These are phyloP conservation scores for Cryptomeria japonica DNA, from an alignment of 75 land plant species.

Conservation along the genomic window DNA sequence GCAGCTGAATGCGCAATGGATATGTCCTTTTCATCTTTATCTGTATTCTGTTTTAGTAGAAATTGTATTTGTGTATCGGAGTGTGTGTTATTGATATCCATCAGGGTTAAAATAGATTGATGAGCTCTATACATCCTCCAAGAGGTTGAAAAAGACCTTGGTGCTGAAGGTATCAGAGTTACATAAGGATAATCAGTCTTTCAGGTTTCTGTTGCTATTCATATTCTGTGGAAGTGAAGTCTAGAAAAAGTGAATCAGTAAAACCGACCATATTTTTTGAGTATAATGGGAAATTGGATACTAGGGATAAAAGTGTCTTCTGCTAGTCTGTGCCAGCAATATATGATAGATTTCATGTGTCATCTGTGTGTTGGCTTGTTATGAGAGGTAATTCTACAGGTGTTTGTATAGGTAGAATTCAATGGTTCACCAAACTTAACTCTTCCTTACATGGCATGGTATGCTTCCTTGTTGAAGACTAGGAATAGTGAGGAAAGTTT, in stretches of 20 bases:
- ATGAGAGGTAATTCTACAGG: no score
- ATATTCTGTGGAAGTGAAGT: not conserved
- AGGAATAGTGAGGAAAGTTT: not conserved
- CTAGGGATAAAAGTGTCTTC: no score
- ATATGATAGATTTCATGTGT: no score
- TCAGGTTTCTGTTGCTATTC: not conserved
- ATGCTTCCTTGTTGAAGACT: not conserved
- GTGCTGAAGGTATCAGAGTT: not conserved
- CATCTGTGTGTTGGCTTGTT: no score
- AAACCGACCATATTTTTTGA: not conserved
- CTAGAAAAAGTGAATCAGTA: not conserved
- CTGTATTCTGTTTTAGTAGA: no score
- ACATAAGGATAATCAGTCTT: not conserved
- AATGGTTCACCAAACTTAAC: no score
- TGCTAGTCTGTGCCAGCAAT: no score
- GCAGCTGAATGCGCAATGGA: no score
- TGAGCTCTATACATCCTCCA: not conserved
- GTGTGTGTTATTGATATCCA: not conserved
- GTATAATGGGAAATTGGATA: not conserved
- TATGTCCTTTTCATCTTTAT: no score
- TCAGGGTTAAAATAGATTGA: not conserved
- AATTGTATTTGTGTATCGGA: no score
- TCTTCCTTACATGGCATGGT: not conserved
- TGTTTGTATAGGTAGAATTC: no score
- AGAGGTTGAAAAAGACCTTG: no score